Evolutionary conservation across 2,329 filamentous ascomycete genomes (phyloP), one percentile per base, ranked within the genome.

Genomic region (Fusarium globosum): DNA sequence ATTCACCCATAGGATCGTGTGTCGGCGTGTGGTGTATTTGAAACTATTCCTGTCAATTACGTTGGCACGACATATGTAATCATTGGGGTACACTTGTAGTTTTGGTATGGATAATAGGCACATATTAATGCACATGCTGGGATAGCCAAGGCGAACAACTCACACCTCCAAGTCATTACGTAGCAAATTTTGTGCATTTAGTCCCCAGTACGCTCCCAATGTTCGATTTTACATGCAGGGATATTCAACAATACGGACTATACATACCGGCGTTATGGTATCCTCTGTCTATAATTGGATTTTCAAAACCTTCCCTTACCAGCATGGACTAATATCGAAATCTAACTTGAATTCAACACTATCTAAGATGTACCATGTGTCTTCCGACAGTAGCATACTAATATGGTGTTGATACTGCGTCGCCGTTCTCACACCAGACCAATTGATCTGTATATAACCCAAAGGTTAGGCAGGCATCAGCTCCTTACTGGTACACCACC

Each of bases 141-240:
- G 41, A 26, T 42, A 45, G 49, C 36, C n/a, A 70, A 55, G 53
- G 51, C 51, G 61, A 69, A 73, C 72, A 75, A 72, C 72, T 74
- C 72, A 73, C 56, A 62, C 57, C 35, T 28, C 56, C 26, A 59
- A 51, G 21, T 28, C 11, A 55, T 28, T 55, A 18, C 23, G 51
- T 15, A 39, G 26, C 26, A 49, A 30, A n/a, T 12, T 14, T n/a
- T 38, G 48, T 41, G 36, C 45, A 55, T 46, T 23, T 23, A 59
- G 43, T 23, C 30, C 23, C n/a, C 35, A 36, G 68, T 42, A 60
- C 49, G 26, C 45, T 49, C 49, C 46, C 36, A 30, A 57, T 65
- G 48, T 35, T 49, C 71, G 52, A 35, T 23, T 23, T 23, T 23
- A 23, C 28, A 35, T 35, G 16, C 15, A 23, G 30, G 30, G 21